Base-by-base conservation (phyloP, 768 basidiomycete genomes). In the Lactifluus pinguis region DNA sequence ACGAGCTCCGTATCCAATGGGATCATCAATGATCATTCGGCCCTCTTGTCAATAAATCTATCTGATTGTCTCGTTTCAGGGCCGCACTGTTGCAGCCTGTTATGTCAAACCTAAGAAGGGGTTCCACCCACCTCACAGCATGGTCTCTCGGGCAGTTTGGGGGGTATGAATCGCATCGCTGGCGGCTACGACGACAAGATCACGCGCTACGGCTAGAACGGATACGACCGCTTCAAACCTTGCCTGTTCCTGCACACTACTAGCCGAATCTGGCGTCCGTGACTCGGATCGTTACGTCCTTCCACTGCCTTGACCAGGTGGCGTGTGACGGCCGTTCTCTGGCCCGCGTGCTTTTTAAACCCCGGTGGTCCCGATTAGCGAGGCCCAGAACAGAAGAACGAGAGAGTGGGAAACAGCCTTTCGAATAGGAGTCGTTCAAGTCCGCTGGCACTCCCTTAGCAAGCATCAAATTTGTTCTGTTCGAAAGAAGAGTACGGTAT, bases 271-370 rank as follows among this genome's bases (percentile, higher is more conserved):
- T 34, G 56, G 56, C 21, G 52, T 58, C 61, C 61, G 61, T 62
- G 61, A 58, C 61, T 62, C 56, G 57, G 61, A 62, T 62, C 52
- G 56, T 62, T 62, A 62, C 61, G 61, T 62, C 44, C 57, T 21
- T 52, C 32, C 32, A 48, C 21, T 48, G 47, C 51, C 56, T 54
- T 49, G 56, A 62, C 55, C 53, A 57, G 61, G 61, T 62, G 61
- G 52, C 52, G 52, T 62, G 61, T 57, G 45, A 44, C 51, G 21
- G 15, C 39, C 51, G 38, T 52, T 29, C 56, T 49, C 42, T 34
- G 32, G n/a, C 30, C 45, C 51, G 57, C 57, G 52, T 58, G 52
- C 32, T 29, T 52, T 62, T 62, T 49, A 53, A 62, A 57, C 51
- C 55, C 61, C 61, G 56, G 61, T 34, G 34, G 55, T 57, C 56